Base-by-base conservation (phyloP, 169 alveolate genomes). In the Plasmodium falciparum region DNA sequence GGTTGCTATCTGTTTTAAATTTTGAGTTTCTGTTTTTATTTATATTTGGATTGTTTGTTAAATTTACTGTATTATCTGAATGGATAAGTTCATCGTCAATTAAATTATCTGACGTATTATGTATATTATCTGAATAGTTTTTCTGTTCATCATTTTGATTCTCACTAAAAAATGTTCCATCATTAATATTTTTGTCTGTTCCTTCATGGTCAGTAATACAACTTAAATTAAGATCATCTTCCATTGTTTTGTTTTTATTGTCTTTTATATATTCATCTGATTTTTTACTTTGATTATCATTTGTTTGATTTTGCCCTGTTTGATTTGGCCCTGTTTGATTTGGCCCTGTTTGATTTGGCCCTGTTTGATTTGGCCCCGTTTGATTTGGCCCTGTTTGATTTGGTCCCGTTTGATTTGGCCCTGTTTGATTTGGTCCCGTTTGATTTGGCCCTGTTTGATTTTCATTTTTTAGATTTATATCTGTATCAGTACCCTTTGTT, bases 1-100 rank as follows among this genome's bases (percentile, higher is more conserved):
- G 39, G 39, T 69, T 39, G 47, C 29, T 20, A 24, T 58, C 58
- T 59, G 58, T 72, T 52, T 13, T 66, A 26, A 15, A 24, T 67
- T 83, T 83, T 24, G 70, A 15, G 45, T 56, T 26, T 45, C 58
- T 69, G 52, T 83, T 83, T 67, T 83, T 83, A 54, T 56, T 67
- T 83, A 83, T 69, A 43, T 70, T n/a, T 69, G 70, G 11, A 29
- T 69, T 83, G 11, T 83, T 73, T 11, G 50, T 72, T 33, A 67
- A 13, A 54, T 63, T 49, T 0, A 63, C 12, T 15, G 63, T 83
- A 20, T 56, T 24, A 17, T 47, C 63, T 12, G 56, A 61, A 50
- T 83, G 15, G 61, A 73, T 13, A 12, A 29, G 15, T 15, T 54
- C 71, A 1, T 73, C 61, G 13, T 52, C 59, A 43, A 12, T 39